phyloP scores from a whole-genome alignment of 2,329 filamentous ascomycete genomes.

The Colletotrichum tofieldiae region DNA sequence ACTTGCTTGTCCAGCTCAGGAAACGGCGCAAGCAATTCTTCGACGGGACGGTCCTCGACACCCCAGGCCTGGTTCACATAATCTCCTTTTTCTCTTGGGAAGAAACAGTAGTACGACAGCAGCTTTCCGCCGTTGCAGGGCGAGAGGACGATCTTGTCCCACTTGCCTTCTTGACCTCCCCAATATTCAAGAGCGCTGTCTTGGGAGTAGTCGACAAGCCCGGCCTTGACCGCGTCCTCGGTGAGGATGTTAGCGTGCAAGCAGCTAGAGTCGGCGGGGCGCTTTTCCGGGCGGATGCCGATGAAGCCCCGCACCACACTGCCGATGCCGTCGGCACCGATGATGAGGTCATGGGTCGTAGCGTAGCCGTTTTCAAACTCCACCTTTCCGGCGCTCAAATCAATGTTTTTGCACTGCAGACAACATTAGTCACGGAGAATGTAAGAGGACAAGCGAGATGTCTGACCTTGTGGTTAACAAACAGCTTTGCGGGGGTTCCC shows the following conservation, averaged over 20 bases:
- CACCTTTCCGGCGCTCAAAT: slow-evolving; percentile 65
- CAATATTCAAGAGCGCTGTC: slow-evolving; percentile 78
- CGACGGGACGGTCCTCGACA: slow-evolving; percentile 64
- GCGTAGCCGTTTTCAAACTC: slow-evolving; percentile 67
- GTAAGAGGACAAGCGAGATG: not conserved
- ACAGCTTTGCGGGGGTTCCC: slow-evolving; percentile 67
- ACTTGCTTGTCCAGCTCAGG: slow-evolving; percentile 73
- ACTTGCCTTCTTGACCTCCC: slow-evolving; percentile 75
- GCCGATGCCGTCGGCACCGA: slow-evolving; percentile 79
- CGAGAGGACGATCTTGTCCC: slow-evolving; percentile 80
- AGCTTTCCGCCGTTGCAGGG: slow-evolving; percentile 77
- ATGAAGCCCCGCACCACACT: slow-evolving; percentile 75
- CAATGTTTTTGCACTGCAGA: slow-evolving; percentile 63
- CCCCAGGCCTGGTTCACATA: slow-evolving; percentile 75
- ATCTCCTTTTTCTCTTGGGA: slow-evolving; percentile 72
- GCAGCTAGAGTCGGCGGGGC: slow-evolving; percentile 73
- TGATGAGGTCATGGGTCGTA: slow-evolving; percentile 70
- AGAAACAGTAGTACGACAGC: slow-evolving; percentile 81
- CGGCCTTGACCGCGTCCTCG: slow-evolving; percentile 71
- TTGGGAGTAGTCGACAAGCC: slow-evolving; percentile 74
- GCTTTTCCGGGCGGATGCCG: slow-evolving; percentile 74
- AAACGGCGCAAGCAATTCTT: slow-evolving; percentile 74
- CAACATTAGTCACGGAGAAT: not conserved
- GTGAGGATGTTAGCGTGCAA: slow-evolving; percentile 76
- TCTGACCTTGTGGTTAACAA: slow-evolving; percentile 70